phyloP scores from a whole-genome alignment of 192 early-diverging fungal genomes.

The Coemansia sp. region DNA sequence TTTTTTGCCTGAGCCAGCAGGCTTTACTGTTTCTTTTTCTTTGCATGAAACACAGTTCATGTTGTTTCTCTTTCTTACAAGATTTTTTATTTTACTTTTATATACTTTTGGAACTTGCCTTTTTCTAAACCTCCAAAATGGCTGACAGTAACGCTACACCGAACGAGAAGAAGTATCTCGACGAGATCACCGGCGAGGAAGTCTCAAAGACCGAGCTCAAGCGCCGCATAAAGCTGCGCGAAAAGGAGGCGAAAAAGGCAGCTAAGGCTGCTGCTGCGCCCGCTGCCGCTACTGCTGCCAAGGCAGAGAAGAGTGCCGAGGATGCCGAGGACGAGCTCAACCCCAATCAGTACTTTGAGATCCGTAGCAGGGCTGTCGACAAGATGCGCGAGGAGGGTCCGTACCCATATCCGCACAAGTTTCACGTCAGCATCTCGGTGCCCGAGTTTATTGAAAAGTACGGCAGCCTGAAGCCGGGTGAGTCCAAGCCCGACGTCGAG shows the following conservation, averaged over 20 bases:
- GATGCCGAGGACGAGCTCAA: conserved; percentile 81
- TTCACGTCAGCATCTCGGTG: conserved; percentile 83
- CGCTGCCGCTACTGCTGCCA: conserved; percentile 41
- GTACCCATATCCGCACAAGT: conserved; percentile 99
- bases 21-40: neutral
- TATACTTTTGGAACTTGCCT: neutral
- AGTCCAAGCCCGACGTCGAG: conserved; percentile 62
- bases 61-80: neutral
- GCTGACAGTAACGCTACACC: conserved; percentile 31
- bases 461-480: conserved; percentile 64
- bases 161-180: conserved; percentile 63
- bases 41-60: neutral
- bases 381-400: conserved; percentile 81
- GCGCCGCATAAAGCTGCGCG: conserved; percentile 82
- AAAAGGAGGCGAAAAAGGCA: conserved; percentile 83
- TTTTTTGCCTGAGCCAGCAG: neutral
- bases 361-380: conserved; percentile 81
- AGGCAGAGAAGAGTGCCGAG: conserved; percentile 59
- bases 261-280: conserved; percentile 61
- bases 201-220: conserved; percentile 97
- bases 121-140: conserved; percentile 9
- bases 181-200: conserved; percentile 89
- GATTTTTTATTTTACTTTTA: neutral
- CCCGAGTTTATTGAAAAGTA: conserved; percentile 88
- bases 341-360: conserved; percentile 98